Percentiles rank a stretch among this genome's conserved stretches.
Conservation (phyloP, 2,329 filamentous ascomycete genomes). For the Cryoendolithus antarcticus region DNA sequence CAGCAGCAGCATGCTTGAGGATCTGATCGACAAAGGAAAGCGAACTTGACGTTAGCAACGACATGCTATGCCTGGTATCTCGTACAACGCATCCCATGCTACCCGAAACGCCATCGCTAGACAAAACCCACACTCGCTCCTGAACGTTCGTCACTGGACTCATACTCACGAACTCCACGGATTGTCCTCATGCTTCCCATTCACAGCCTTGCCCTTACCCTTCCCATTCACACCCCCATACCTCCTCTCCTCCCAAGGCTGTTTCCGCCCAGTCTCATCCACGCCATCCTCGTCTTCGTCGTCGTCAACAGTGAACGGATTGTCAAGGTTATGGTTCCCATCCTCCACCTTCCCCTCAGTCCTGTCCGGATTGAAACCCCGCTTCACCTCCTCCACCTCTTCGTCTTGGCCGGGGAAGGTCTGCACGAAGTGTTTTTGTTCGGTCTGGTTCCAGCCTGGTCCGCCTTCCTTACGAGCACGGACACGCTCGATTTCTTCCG, state of each 20-base stretch:
- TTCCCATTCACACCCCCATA: constrained; percentile 1
- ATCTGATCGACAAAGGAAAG: too few relatives aligned
- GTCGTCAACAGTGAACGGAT: constrained; percentile 32
- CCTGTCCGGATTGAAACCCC: constrained; percentile 42
- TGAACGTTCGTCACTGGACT: background rate
- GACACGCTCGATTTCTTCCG: constrained; percentile 50
- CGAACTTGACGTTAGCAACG: too few relatives aligned
- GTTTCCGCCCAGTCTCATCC: constrained; percentile 10
- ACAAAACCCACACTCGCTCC: background rate
- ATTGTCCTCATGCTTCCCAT: constrained; percentile 4
- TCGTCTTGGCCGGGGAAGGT: constrained; percentile 36
- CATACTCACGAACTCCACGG: constrained; percentile 3
- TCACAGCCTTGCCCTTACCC: constrained; percentile 1
- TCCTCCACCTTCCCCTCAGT: constrained; percentile 32
- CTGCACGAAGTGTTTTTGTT: constrained; percentile 43
- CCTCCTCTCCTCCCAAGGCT: constrained; percentile 19
- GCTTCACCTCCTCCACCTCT: constrained; percentile 39
- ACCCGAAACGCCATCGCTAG: constrained; percentile 1
- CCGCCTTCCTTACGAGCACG: constrained; percentile 50
- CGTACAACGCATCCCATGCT: too few relatives aligned
- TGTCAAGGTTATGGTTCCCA: constrained; percentile 31
- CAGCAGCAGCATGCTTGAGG: too few relatives aligned
- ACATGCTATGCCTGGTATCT: too few relatives aligned
- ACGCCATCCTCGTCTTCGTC: constrained; percentile 22
- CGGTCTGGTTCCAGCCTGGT: constrained; percentile 45